Evolutionary conservation across 108 stramenopile species (phyloP).

Genomic region (Stephanodiscus minutulus): DNA sequence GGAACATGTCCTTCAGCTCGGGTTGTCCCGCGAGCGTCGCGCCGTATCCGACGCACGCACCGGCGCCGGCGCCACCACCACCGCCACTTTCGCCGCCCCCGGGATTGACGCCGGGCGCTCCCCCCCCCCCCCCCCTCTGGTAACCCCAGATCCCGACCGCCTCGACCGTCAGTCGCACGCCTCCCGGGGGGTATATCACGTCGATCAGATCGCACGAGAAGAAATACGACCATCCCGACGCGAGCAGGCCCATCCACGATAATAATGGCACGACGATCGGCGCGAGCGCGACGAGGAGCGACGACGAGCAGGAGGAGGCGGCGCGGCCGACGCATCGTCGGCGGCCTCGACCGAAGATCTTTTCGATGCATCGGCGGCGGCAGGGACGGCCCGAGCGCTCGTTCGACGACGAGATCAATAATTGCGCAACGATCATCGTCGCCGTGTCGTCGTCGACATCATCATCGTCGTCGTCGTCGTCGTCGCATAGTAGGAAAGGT

Average conservation of each 20-base stretch:
- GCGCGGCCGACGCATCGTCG: too few species aligned
- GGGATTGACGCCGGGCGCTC: too few species aligned
- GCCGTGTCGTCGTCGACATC: too few species aligned
- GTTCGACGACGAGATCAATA: slow-evolving; percentile 10
- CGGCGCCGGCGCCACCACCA: neutral
- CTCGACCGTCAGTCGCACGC: slow-evolving; percentile 19
- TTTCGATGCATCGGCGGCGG: neutral
- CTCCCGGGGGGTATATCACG: slow-evolving; percentile 18
- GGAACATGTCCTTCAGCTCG: slow-evolving; percentile 29
- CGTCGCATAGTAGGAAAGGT: slow-evolving; percentile 9
- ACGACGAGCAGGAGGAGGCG: too few species aligned
- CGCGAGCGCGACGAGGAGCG: neutral
- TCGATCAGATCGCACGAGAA: slow-evolving; percentile 26
- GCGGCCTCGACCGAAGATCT: too few species aligned
- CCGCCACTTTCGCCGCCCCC: too few species aligned
- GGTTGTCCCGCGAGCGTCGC: neutral
- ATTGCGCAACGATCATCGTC: slow-evolving; percentile 23
- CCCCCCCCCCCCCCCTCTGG: too few species aligned
- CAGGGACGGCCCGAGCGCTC: neutral
- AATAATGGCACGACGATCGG: too few species aligned
- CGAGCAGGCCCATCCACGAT: slow-evolving; percentile 21
- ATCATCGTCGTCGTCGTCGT: slow-evolving; percentile 13
- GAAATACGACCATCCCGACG: slow-evolving; percentile 15
- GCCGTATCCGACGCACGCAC: slow-evolving; percentile 14
- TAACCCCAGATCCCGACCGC: slow-evolving; percentile 38